Conservation (phyloP, 495 filamentous ascomycete genomes). For the Penicillium turbatum region DNA sequence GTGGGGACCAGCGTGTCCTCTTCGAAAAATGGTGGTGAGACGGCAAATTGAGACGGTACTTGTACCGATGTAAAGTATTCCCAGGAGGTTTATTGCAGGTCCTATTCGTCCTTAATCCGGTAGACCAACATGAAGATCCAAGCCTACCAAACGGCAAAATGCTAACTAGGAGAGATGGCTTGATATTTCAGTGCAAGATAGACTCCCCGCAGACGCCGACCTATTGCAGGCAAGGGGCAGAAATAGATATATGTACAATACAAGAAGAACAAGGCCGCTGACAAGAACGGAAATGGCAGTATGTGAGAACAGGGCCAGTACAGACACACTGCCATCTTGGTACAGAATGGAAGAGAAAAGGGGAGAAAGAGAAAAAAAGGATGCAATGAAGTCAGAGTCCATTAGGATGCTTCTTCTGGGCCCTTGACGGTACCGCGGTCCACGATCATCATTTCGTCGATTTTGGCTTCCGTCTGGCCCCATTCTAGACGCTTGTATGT, state of each 20-base stretch:
- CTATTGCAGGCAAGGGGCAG: conserved; percentile 22
- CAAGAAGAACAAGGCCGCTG: conserved; percentile 7
- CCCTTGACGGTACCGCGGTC: conserved; percentile 64
- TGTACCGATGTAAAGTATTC: neutral
- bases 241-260: conserved; percentile 27
- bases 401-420: conserved; percentile 16
- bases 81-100: neutral
- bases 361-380: conserved; percentile 4
- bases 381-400: neutral
- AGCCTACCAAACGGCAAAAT: too few species aligned
- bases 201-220: conserved; percentile 21
- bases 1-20: conserved; percentile 52
- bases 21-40: conserved; percentile 86
- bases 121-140: neutral
- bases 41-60: neutral
- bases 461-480: conserved; percentile 62
- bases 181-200: conserved; percentile 23
- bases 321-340: conserved; percentile 4
- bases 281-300: conserved; percentile 15
- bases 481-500: conserved; percentile 92
- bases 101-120: conserved; percentile 1
- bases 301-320: conserved; percentile 11
- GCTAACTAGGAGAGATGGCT: conserved; percentile 14
- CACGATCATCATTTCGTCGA: conserved; percentile 87
- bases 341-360: conserved; percentile 10